These are phyloP conservation scores for Pseudogymnoascus sp. DNA, from an alignment of 2,329 filamentous ascomycete genomes.

Conservation along the genomic window DNA sequence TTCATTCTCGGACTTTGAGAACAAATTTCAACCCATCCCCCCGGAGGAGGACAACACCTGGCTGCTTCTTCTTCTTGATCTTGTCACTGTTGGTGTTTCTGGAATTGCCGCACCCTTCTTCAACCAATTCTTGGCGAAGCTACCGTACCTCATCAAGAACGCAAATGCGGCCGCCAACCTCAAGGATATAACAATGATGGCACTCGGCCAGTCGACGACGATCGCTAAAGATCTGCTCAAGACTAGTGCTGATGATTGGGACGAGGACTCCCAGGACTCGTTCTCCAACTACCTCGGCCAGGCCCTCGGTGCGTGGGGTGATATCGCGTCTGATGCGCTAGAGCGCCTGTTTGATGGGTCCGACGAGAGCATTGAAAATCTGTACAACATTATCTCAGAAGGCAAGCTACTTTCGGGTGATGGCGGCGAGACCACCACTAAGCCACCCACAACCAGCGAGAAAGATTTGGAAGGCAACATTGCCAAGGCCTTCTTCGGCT, in stretches of 20 bases:
- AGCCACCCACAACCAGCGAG: neutral
- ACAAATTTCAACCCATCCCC: slow-evolving; percentile 27
- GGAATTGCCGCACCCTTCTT: slow-evolving; percentile 24
- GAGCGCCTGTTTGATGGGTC: slow-evolving; percentile 23
- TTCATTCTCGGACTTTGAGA: slow-evolving; percentile 20
- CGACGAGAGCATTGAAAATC: slow-evolving; percentile 18
- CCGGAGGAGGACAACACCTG: slow-evolving; percentile 21
- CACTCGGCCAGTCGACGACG: slow-evolving; percentile 24
- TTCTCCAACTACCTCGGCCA: slow-evolving; percentile 28
- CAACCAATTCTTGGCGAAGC: slow-evolving; percentile 17
- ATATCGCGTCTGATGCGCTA: neutral
- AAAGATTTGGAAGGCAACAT: slow-evolving; percentile 16
- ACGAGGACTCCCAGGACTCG: slow-evolving; percentile 19
- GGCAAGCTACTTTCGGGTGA: slow-evolving; percentile 26
- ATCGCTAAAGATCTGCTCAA: slow-evolving; percentile 24
- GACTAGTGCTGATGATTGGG: slow-evolving; percentile 21
- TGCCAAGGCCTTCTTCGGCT: slow-evolving; percentile 26
- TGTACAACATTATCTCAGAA: slow-evolving; percentile 24
- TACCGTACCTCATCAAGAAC: slow-evolving; percentile 18
- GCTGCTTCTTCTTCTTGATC: slow-evolving; percentile 26
- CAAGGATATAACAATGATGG: slow-evolving; percentile 24
- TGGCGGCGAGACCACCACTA: neutral
- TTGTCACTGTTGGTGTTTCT: slow-evolving; percentile 26
- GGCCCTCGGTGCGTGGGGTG: slow-evolving; percentile 23
- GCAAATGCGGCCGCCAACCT: slow-evolving; percentile 18